A percentile compares a stretch with the other conserved stretches of the same genome.
These are phyloP conservation scores for Penicillium parvum DNA, from an alignment of 495 filamentous ascomycete genomes.

Conservation along the genomic window DNA sequence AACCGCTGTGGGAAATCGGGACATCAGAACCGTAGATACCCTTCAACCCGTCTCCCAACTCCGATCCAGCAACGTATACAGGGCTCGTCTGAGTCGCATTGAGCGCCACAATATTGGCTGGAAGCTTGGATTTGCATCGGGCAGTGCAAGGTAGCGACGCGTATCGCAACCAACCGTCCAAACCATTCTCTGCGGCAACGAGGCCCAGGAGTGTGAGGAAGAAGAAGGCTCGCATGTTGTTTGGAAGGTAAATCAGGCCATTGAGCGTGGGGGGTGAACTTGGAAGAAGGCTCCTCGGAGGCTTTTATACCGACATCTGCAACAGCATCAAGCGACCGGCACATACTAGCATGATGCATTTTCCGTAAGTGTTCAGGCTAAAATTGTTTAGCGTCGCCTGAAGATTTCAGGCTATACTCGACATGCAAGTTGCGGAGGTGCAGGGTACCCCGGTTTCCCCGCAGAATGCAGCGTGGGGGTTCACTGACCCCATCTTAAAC, in stretches of 20 bases:
- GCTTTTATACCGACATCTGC: conserved; percentile 3
- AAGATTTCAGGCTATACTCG: conserved; percentile 13
- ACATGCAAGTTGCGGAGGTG: neutral
- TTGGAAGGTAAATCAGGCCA: neutral
- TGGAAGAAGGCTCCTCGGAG: no score
- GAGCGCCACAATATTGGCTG: conserved; percentile 50
- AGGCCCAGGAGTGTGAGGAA: conserved; percentile 12
- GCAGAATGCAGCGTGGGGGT: conserved; percentile 15
- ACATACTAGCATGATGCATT: conserved; percentile 3
- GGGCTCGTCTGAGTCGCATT: conserved; percentile 50
- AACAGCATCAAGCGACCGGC: conserved; percentile 1
- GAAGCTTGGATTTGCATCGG: conserved; percentile 32
- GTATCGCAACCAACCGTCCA: conserved; percentile 63
- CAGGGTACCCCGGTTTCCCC: conserved; percentile 9
- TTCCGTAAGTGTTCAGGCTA: conserved; percentile 13
- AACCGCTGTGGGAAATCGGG: conserved; percentile 25
- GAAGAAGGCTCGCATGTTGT: conserved; percentile 9
- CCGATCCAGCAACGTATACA: conserved; percentile 53
- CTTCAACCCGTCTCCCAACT: conserved; percentile 55
- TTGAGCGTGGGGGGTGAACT: no score
- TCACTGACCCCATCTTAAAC: neutral
- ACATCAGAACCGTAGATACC: conserved; percentile 48
- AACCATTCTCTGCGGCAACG: conserved; percentile 46
- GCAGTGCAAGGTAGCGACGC: conserved; percentile 45
- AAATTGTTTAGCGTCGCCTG: conserved; percentile 1